phyloP scores from a whole-genome alignment of 106 monocot genomes.

The Xerophyta viscosa region DNA sequence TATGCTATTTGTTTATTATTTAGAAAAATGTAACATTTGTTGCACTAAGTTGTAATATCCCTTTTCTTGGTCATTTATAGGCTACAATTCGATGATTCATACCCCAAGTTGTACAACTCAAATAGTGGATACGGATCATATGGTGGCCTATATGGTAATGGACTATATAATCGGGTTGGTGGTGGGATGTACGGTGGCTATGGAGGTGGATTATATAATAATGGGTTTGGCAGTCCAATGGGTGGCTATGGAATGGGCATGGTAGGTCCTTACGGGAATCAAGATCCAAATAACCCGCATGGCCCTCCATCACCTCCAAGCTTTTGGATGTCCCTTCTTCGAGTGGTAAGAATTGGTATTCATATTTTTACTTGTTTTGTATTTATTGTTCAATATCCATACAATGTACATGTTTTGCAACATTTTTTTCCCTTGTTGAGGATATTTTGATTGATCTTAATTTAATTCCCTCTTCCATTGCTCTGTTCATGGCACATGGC shows the following conservation, averaged over 20 bases:
- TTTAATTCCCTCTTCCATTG: too few species aligned
- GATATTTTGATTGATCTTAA: too few species aligned
- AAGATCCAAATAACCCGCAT: conserved; percentile 75
- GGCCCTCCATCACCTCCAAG: conserved; percentile 70
- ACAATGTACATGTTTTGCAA: too few species aligned
- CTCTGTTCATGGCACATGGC: too few species aligned
- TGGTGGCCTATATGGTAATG: conserved; percentile 30
- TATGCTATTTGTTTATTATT: conserved; percentile 3
- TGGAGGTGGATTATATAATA: conserved; percentile 54
- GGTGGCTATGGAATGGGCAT: conserved; percentile 46
- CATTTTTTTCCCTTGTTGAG: too few species aligned
- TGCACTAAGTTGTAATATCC: not conserved
- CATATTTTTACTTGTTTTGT: too few species aligned
- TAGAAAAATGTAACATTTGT: not conserved
- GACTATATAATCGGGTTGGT: too few species aligned
- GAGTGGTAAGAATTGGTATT: conserved; percentile 89
- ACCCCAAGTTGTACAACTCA: conserved; percentile 36
- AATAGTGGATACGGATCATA: conserved; percentile 43
- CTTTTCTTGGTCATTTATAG: conserved; percentile 15
- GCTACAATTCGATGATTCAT: conserved; percentile 44
- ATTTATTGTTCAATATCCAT: too few species aligned
- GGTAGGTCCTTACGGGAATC: conserved; percentile 67
- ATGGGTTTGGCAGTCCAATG: conserved; percentile 39
- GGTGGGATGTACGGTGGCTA: conserved; percentile 44
- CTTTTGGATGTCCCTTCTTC: conserved; percentile 90